These are phyloP conservation scores for Dothideomycetidae sp. DNA, from an alignment of 2,329 filamentous ascomycete genomes.

Conservation along the genomic window DNA sequence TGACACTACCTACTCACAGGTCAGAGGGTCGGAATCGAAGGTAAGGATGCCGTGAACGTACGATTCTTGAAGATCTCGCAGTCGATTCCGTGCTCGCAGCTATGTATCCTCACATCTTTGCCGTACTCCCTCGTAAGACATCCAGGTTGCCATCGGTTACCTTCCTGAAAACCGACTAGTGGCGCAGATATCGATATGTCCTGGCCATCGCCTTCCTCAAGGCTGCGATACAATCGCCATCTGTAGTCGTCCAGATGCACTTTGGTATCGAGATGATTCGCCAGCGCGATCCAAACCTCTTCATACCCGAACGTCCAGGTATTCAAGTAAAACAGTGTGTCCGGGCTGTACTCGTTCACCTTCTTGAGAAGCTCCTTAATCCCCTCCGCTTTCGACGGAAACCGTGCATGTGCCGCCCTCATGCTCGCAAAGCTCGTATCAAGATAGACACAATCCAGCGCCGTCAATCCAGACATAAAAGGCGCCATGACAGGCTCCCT, in stretches of 20 bases:
- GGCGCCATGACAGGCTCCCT: slow-evolving; percentile 61
- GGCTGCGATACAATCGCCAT: slow-evolving; percentile 53
- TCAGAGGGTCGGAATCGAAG: slow-evolving; percentile 21
- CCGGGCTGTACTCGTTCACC: slow-evolving; percentile 26
- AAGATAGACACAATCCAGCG: slow-evolving; percentile 69
- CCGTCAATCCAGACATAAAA: slow-evolving; percentile 52
- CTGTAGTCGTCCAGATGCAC: slow-evolving; percentile 80
- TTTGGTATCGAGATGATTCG: slow-evolving; percentile 52
- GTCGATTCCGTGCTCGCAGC: slow-evolving; percentile 61
- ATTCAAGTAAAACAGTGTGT: slow-evolving; percentile 55
- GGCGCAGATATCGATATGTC: slow-evolving; percentile 48
- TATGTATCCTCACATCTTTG: slow-evolving; percentile 54
- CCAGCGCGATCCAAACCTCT: slow-evolving; percentile 75
- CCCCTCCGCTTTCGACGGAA: slow-evolving; percentile 57
- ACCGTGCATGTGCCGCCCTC: slow-evolving; percentile 34
- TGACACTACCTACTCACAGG: slow-evolving; percentile 32
- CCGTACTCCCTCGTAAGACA: slow-evolving; percentile 51
- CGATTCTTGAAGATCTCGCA: slow-evolving; percentile 37
- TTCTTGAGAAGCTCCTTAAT: slow-evolving; percentile 58
- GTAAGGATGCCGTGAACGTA: slow-evolving; percentile 17
- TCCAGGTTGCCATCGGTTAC: slow-evolving; percentile 54
- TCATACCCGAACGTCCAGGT: slow-evolving; percentile 92
- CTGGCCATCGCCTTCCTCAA: slow-evolving; percentile 30
- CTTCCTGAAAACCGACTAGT: slow-evolving; percentile 59
- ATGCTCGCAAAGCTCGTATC: slow-evolving; percentile 65